Base-by-base conservation (phyloP, 306 rosid species). In the Pyrus betulifolia region DNA sequence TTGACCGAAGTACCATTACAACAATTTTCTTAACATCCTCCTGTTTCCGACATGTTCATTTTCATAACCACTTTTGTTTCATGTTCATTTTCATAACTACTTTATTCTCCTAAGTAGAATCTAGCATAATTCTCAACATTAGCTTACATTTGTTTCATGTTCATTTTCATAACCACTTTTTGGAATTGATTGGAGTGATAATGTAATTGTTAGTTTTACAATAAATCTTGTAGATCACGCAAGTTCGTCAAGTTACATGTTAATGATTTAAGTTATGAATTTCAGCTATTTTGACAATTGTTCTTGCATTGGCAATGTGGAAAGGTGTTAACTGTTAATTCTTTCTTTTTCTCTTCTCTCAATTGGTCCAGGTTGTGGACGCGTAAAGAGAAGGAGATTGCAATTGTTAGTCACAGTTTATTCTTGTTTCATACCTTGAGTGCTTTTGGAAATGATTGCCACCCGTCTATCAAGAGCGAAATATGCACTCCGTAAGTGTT, bases 321-420 rank as follows among this genome's bases (percentile, higher is more conserved):
- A 38, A 44, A 10, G 28, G 51, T 60, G 46, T 33, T 15, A 15
- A 49, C 55, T 15, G 55, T 49, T 25, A 30, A 5, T 33, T 27
- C 31, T 14, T 19, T 59, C 3, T 60, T 5, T 30, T 66, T 72
- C n/a, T n/a, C 54, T 28, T 58, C 70, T 60, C 13, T 4, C 45
- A 27, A 71, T 64, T 72, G 73, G 15, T 83, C 64, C 88, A 95
- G 99, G 99, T 73, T 95, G 84, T 95, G 97, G 98, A 90, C 96
- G 5, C 92, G 96, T 25, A 80, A 95, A 85, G 97, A 95, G 85
- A 88, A 89, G 68, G 93, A 95, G 84, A 95, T 95, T 73, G 98
- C 96, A 62, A 85, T 95, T 76, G 90, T 90, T 71, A 67, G 80
- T 74, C 99, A 95, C 87, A 82, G 97, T 55, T 93, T 89, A 75